Evolutionary conservation across 768 basidiomycete genomes (phyloP), one percentile per base, ranked within the genome.

Genomic region (Rhodocollybia butyracea): DNA sequence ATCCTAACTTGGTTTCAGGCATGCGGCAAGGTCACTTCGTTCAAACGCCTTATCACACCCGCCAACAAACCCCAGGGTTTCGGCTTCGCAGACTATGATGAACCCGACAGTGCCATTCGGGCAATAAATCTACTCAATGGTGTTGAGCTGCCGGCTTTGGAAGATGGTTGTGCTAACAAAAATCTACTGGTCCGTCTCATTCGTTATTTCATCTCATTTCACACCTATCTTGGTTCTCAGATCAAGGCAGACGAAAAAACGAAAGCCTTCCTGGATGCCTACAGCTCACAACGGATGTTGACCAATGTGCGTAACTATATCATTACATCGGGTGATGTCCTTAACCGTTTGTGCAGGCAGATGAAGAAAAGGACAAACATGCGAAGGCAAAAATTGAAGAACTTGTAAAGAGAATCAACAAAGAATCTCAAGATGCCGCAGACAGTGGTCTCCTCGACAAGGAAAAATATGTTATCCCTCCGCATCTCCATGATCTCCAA

Each of bases 181-280:
- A 79, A 80, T 51, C 66, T 89, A 17, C 69, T 86, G 65, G 94
- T 92, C 74, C 76, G 89, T 83, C 65, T 42, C 54, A 51, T 30
- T 57, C 32, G 5, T 54, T 39, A 13, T 40, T 13, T 1, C 7
- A 27, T 7, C 39, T 48, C 24, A 24, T 43, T 59, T 61, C 74
- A 72, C 63, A 65, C 73, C 76, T 77, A 77, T 74, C 67, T 73
- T 70, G 60, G 64, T 43, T 40, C 54, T 40, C 65, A 93, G 89
- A 85, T 98, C 59, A 98, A 96, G 74, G 94, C 92, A 55, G 97
- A 99, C 68, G 94, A 97, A 72, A 97, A 97, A 73, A 97, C 94
- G 0, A 85, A 86, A 48, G 77, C 82, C 8, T 91, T 95, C 63
- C 70, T 98, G 57, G 94, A 98, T 61, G 88, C 89, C 31, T 97